phyloP scores from a whole-genome alignment of 345 rosid genomes.

The Pelargonium nanum region DNA sequence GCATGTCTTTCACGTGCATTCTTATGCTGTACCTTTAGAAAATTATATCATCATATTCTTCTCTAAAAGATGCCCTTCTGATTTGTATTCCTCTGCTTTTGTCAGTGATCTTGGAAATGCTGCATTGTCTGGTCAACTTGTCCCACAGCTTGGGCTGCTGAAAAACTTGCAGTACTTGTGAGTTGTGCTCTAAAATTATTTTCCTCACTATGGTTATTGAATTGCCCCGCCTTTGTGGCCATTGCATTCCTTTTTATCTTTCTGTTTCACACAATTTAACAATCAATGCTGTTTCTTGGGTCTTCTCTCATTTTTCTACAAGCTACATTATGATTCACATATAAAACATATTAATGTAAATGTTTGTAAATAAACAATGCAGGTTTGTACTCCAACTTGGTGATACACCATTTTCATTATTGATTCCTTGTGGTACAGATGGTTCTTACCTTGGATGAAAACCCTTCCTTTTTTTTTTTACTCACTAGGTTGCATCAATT shows the following conservation, averaged over 20 bases:
- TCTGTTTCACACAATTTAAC: neutral
- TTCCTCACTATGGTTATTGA: neutral
- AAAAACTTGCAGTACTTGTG: constrained; percentile 93
- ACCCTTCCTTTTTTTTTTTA: neutral
- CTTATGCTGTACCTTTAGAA: neutral
- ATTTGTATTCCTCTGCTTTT: constrained; percentile 3
- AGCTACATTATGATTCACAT: neutral
- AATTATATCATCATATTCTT: neutral
- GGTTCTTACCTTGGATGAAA: neutral
- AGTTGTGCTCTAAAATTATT: constrained; percentile 15
- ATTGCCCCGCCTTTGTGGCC: neutral
- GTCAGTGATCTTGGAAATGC: constrained; percentile 94
- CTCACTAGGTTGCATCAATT: too few relatives aligned
- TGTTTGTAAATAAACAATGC: neutral
- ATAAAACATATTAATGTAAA: neutral
- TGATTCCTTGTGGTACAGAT: neutral
- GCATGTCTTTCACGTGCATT: constrained; percentile 5
- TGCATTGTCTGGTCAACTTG: constrained; percentile 86
- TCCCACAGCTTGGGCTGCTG: constrained; percentile 82
- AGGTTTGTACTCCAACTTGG: neutral
- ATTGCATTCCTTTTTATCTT: neutral
- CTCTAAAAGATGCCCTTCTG: neutral
- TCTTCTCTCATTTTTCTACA: neutral
- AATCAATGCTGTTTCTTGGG: neutral
- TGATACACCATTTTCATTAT: neutral